Evolutionary conservation across 352 stramenopile species (phyloP).

Genomic region (Globisporangium middletonii): DNA sequence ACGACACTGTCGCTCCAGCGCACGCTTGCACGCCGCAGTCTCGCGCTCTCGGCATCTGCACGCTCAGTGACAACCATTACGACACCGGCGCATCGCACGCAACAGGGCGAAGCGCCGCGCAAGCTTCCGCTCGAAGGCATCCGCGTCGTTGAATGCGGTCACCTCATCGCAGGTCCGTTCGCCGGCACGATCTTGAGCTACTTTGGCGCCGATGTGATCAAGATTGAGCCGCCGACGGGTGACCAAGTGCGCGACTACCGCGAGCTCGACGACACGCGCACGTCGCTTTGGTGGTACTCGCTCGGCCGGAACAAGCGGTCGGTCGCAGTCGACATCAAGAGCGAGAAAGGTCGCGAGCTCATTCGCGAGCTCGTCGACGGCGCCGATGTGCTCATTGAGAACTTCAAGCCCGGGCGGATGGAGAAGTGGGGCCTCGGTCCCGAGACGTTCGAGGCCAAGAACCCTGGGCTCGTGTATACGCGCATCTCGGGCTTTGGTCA

Average conservation of each 20-base stretch:
- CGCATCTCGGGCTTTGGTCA: conserved; percentile 83
- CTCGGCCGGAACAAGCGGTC: conserved; percentile 86
- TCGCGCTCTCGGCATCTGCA: neutral
- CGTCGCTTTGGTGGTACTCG: conserved; percentile 87
- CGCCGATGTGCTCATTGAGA: conserved; percentile 87
- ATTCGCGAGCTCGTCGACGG: conserved; percentile 65
- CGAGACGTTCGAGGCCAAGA: conserved; percentile 60
- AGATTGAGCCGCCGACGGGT: conserved; percentile 80
- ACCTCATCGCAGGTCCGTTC: conserved; percentile 78
- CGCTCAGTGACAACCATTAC: conserved; percentile 13
- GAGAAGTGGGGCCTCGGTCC: conserved; percentile 82
- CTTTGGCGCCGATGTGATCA: conserved; percentile 89
- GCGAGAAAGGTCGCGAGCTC: conserved; percentile 48
- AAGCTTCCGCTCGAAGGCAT: conserved; percentile 61
- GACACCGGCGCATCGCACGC: neutral
- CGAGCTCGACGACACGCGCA: conserved; percentile 62
- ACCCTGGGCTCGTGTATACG: conserved; percentile 80
- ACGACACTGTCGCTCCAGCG: neutral
- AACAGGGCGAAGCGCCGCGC: neutral
- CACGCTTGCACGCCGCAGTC: neutral
- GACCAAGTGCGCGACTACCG: conserved; percentile 82
- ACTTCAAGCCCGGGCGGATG: conserved; percentile 85
- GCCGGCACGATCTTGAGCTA: conserved; percentile 83
- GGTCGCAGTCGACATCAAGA: conserved; percentile 78
- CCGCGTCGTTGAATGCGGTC: conserved; percentile 72